Base-by-base conservation (phyloP, 2,329 filamentous ascomycete genomes). In the Achaetomium macrosporum region DNA sequence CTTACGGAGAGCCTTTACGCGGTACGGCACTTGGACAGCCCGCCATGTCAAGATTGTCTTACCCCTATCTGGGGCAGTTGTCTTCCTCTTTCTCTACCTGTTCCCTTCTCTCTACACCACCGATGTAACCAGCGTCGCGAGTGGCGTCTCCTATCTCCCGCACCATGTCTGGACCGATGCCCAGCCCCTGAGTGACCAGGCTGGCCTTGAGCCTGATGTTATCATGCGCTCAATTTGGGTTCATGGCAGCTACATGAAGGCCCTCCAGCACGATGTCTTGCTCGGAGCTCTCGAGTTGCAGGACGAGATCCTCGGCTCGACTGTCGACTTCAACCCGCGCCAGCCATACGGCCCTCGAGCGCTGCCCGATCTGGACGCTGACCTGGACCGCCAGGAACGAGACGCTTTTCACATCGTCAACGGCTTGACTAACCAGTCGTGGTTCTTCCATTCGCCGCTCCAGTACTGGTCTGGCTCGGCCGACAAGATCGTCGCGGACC, bases 211-310 rank as follows among this genome's bases (percentile, higher is more conserved):
- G 49, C 78, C 84, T 4, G 87, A 92, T 66, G 82, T 92, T n/a
- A 82, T 87, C 51, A 87, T 92, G 81, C 85, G 87, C 59, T 88
- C 88, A 53, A 79, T 89, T 51, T 92, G 88, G 88, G 78, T 92
- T 15, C 87, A 91, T 64, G 87, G 86, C 57, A 85, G 80, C 66
- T 90, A 90, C 64, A 91, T 91, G 84, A 77, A 83, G 62, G 88
- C 87, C 11, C 74, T 92, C 35, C 75, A 87, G 46, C 75, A 76
- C 47, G 73, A 83, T 7, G 77, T 91, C 11, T 72, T 92, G 42
- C 72, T 79, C 31, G 77, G 80, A 41, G 86, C 86, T 9, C 72
- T 92, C 43, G 75, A 82, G 57, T 75, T 92, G 46, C 88, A 92
- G 65, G 76, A 89, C 63, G 75, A 77, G 53, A 73, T 92, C 2